Evolutionary conservation across 1,139 yeast genomes (phyloP).

Genomic region (Diutina siamensis): DNA sequence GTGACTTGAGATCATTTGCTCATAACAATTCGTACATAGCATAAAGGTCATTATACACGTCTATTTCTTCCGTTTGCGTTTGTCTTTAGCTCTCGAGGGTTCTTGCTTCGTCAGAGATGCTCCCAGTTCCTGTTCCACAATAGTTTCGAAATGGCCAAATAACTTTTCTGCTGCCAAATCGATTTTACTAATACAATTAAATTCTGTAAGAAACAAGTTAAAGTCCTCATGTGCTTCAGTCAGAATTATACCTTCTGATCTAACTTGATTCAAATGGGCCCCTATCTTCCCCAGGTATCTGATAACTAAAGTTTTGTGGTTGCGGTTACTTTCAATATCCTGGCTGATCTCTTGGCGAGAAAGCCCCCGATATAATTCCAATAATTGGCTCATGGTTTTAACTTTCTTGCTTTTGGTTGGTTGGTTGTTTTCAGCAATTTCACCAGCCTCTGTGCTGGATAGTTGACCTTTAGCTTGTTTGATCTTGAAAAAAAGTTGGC

Average conservation of each 20-base stretch:
- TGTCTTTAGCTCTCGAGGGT: too few relatives aligned
- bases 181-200: constrained; percentile 1
- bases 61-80: too few relatives aligned
- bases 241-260: not conserved
- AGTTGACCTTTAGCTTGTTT: constrained; percentile 8
- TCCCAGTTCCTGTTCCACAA: not conserved
- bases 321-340: not conserved
- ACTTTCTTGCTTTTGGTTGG: not conserved
- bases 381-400: not conserved
- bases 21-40: too few relatives aligned
- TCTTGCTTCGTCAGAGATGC: not conserved
- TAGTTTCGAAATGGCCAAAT: not conserved
- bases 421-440: not conserved
- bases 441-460: not conserved
- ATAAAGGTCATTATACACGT: too few relatives aligned
- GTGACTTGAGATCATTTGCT: too few relatives aligned
- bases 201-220: not conserved
- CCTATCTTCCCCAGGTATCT: not conserved
- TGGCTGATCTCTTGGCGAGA: not conserved
- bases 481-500: constrained; percentile 25
- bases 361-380: not conserved
- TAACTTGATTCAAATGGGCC: not conserved
- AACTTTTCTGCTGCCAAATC: constrained; percentile 3
- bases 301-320: not conserved
- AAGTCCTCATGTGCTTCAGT: not conserved